These are phyloP conservation scores for Rhodomyrtus psidioides DNA, from an alignment of 441 rosid species.

Conservation along the genomic window DNA sequence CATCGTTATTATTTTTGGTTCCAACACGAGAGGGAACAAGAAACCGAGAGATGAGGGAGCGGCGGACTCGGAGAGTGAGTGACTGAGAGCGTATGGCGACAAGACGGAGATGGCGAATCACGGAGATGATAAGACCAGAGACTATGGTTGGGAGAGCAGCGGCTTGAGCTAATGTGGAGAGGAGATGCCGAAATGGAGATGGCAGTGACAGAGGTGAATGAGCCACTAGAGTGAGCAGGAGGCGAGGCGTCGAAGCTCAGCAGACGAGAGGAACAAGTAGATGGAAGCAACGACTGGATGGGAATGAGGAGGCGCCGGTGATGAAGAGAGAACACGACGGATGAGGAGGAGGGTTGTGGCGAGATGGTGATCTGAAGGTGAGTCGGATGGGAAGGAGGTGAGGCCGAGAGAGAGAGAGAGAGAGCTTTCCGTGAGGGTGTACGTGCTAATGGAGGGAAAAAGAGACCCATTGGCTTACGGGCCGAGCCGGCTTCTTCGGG, in stretches of 20 bases:
- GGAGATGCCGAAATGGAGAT: neutral
- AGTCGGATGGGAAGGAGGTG: neutral
- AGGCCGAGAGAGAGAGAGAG: neutral
- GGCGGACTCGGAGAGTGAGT: neutral
- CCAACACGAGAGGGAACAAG: neutral
- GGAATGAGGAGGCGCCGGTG: neutral
- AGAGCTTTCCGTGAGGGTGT: neutral
- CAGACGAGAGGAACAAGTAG: neutral
- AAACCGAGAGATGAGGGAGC: neutral
- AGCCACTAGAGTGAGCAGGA: neutral
- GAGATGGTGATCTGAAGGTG: neutral
- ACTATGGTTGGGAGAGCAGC: neutral
- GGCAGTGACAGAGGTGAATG: neutral
- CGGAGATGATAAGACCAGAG: neutral
- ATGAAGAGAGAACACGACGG: neutral
- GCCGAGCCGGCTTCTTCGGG: too few relatives aligned
- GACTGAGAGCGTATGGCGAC: neutral
- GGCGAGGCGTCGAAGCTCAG: neutral
- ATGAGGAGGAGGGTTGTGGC: neutral
- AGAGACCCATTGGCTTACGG: neutral
- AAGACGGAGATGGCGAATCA: neutral
- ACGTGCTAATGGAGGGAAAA: neutral
- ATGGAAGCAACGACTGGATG: neutral
- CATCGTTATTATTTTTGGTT: too few relatives aligned
- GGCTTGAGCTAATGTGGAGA: neutral